phyloP scores from a whole-genome alignment of 2,329 filamentous ascomycete genomes.

The Aureobasidium vineae region DNA sequence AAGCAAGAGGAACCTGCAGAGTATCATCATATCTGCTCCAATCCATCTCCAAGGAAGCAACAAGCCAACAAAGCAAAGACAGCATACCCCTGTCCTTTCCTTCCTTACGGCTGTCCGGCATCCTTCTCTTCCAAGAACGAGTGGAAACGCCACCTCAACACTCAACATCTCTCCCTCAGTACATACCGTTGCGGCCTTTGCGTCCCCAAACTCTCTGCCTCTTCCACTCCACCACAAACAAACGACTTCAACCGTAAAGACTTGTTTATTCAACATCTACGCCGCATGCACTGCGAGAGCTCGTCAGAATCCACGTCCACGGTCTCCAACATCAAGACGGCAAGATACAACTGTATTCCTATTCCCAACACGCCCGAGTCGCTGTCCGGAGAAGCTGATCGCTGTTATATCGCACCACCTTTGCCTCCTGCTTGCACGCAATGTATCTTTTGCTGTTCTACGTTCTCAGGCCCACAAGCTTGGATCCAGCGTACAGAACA shows the following conservation, averaged over 20 bases:
- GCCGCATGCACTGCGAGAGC: slow-evolving; percentile 69
- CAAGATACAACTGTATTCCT: slow-evolving; percentile 22
- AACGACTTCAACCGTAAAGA: slow-evolving; percentile 90
- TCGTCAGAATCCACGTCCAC: slow-evolving; percentile 37
- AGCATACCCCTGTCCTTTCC: slow-evolving; percentile 73
- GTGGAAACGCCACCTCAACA: slow-evolving; percentile 86
- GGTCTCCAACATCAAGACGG: slow-evolving; percentile 33
- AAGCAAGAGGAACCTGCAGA: background rate
- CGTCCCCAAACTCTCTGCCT: slow-evolving; percentile 47
- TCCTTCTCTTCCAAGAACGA: slow-evolving; percentile 84
- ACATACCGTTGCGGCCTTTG: slow-evolving; percentile 55
- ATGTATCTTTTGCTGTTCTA: slow-evolving; percentile 64
- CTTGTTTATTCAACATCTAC: slow-evolving; percentile 82
- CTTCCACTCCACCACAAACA: slow-evolving; percentile 25
- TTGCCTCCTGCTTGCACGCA: slow-evolving; percentile 58
- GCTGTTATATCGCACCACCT: slow-evolving; percentile 62
- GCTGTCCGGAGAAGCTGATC: slow-evolving; percentile 54
- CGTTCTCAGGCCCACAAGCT: slow-evolving; percentile 61
- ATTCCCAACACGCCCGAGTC: slow-evolving; percentile 28
- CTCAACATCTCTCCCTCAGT: slow-evolving; percentile 72
- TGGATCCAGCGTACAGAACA: slow-evolving; percentile 91
- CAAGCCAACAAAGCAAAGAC: background rate
- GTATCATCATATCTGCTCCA: background rate
- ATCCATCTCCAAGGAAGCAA: background rate
- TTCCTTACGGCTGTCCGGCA: slow-evolving; percentile 69